phyloP scores from a whole-genome alignment of 2,329 filamentous ascomycete genomes.

The Blumeria graminis region DNA sequence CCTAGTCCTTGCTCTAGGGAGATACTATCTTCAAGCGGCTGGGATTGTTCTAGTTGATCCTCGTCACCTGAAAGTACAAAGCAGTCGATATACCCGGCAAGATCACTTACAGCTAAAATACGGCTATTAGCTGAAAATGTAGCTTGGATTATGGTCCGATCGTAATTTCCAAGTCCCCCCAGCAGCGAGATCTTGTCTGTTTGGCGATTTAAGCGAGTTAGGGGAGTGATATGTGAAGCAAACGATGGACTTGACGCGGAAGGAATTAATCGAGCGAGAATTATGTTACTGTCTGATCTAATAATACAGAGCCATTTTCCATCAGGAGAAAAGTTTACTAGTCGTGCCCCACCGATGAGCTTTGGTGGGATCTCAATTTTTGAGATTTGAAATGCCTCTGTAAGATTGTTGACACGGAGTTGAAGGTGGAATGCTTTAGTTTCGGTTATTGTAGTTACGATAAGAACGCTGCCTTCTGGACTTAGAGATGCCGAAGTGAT shows the following conservation, averaged over 20 bases:
- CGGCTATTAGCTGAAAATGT: slow-evolving; percentile 62
- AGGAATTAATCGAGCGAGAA: slow-evolving; percentile 21
- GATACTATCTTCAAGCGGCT: slow-evolving; percentile 17
- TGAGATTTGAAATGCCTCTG: slow-evolving; percentile 39
- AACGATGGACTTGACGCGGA: slow-evolving; percentile 19
- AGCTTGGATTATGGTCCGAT: slow-evolving; percentile 47
- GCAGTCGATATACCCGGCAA: slow-evolving; percentile 68
- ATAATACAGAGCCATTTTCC: slow-evolving; percentile 43
- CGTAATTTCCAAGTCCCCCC: slow-evolving; percentile 50
- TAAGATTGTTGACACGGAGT: slow-evolving; percentile 24
- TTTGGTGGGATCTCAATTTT: slow-evolving; percentile 39
- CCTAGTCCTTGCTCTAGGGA: slow-evolving; percentile 16
- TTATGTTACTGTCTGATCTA: slow-evolving; percentile 33
- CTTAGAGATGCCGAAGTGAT: slow-evolving; percentile 56
- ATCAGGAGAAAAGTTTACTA: slow-evolving; percentile 45
- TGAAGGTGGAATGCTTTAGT: slow-evolving; percentile 56
- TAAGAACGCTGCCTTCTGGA: slow-evolving; percentile 43
- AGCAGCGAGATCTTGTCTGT: slow-evolving; percentile 30
- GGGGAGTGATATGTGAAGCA: slow-evolving; percentile 21
- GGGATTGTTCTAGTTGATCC: slow-evolving; percentile 20
- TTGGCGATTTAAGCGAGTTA: slow-evolving; percentile 28
- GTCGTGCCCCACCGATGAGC: slow-evolving; percentile 40
- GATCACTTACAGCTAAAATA: slow-evolving; percentile 54
- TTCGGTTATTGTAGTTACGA: slow-evolving; percentile 49
- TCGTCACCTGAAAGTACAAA: slow-evolving; percentile 47